Evolutionary conservation across 805 yeast species (phyloP).

Genomic region (Candida odintsovae): DNA sequence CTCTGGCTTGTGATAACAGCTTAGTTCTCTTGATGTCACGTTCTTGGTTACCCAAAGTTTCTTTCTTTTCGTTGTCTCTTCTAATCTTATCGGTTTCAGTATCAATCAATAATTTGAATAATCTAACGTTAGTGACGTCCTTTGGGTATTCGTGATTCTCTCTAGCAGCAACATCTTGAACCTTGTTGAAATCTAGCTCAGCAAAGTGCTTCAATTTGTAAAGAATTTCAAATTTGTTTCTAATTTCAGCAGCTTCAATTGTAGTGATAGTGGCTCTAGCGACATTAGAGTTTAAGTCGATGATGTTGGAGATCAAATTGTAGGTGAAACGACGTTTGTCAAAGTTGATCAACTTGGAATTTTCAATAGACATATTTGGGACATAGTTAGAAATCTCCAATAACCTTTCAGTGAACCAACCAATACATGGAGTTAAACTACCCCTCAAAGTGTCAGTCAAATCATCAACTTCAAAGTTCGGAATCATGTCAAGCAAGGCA

Average conservation of each 20-base stretch:
- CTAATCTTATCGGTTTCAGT: slow-evolving; percentile 47
- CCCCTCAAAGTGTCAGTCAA: slow-evolving; percentile 27
- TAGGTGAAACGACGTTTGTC: slow-evolving; percentile 73
- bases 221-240: slow-evolving; percentile 45
- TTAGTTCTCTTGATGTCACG: slow-evolving; percentile 28
- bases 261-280: slow-evolving; percentile 22
- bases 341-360: slow-evolving; percentile 68
- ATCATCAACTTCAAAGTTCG: slow-evolving; percentile 29
- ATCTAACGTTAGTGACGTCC: slow-evolving; percentile 29
- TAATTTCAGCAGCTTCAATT: slow-evolving; percentile 25
- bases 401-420: slow-evolving; percentile 83
- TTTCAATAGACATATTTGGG: slow-evolving; percentile 69
- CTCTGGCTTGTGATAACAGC: slow-evolving; percentile 25
- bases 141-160: slow-evolving; percentile 36
- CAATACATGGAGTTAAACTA: slow-evolving; percentile 76
- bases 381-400: slow-evolving; percentile 70
- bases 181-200: slow-evolving; percentile 31
- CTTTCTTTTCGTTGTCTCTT: slow-evolving; percentile 45
- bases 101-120: slow-evolving; percentile 41
- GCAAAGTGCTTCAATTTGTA: slow-evolving; percentile 29
- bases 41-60: slow-evolving; percentile 32
- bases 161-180: slow-evolving; percentile 36
- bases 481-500: slow-evolving; percentile 26
- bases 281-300: slow-evolving; percentile 32
- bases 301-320: slow-evolving; percentile 51